Percentiles rank a stretch among this genome's conserved stretches.
Evolutionary conservation across 176 grass and related monocot genomes (phyloP).

Genomic region (Calamus simplicifolius): DNA sequence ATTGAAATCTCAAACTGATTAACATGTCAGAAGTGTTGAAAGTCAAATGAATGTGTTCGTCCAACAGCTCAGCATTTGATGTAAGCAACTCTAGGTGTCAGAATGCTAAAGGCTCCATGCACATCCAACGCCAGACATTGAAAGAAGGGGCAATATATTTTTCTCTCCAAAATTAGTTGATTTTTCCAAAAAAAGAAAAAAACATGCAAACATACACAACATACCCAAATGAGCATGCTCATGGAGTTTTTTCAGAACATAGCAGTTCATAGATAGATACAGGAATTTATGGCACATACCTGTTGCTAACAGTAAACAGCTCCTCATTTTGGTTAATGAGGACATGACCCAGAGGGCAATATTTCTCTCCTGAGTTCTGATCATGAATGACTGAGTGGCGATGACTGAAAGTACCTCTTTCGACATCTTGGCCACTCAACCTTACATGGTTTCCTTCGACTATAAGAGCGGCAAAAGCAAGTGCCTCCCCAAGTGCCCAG

Average conservation of each 20-base stretch:
- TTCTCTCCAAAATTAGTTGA: too few species aligned
- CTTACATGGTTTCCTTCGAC: conserved; percentile 94
- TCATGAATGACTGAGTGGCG: conserved; percentile 84
- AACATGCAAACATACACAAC: too few species aligned
- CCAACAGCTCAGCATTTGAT: too few species aligned
- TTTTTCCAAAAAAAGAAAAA: too few species aligned
- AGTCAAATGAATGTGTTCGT: too few species aligned
- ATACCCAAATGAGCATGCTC: too few species aligned
- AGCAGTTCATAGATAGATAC: not conserved
- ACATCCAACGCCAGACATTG: too few species aligned
- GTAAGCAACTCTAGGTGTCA: too few species aligned
- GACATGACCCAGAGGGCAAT: conserved; percentile 66
- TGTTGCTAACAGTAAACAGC: conserved; percentile 90
- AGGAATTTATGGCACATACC: conserved; percentile 24
- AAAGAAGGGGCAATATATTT: too few species aligned
- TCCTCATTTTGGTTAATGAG: conserved; percentile 57
- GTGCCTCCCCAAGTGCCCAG: conserved; percentile 87
- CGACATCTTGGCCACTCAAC: conserved; percentile 92
- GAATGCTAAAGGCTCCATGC: too few species aligned
- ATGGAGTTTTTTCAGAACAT: not conserved
- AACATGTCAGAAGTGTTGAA: too few species aligned
- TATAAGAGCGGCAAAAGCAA: conserved; percentile 90
- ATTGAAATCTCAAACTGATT: too few species aligned
- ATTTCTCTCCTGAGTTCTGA: conserved; percentile 65
- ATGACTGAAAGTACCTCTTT: conserved; percentile 97